Conservation (phyloP, 768 basidiomycete genomes). For the Chalciporus piperatus region DNA sequence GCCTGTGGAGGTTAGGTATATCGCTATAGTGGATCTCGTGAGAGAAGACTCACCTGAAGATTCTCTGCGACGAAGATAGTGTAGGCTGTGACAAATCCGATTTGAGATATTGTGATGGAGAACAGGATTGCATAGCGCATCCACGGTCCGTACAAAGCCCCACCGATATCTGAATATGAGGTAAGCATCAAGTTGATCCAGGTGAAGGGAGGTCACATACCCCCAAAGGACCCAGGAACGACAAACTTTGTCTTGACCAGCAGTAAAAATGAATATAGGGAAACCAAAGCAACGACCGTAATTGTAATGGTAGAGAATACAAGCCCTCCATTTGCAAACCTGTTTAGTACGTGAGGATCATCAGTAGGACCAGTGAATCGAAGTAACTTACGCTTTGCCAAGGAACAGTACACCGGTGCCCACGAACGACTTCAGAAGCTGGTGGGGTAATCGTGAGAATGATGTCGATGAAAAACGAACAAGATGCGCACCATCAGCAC, state of each 20-base stretch:
- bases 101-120: conserved; percentile 86
- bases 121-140: conserved; percentile 88
- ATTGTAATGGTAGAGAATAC: conserved; percentile 83
- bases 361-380: neutral
- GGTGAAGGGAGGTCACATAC: conserved; percentile 38
- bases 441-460: conserved; percentile 1
- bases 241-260: conserved; percentile 84
- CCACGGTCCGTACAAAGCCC: conserved; percentile 85
- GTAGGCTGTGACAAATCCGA: conserved; percentile 88
- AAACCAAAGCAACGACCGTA: conserved; percentile 78
- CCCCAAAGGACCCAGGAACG: conserved; percentile 91
- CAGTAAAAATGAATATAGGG: conserved; percentile 90
- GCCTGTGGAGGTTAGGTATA: conserved; percentile 45
- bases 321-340: conserved; percentile 94
- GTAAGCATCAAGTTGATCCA: conserved; percentile 5
- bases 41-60: conserved; percentile 44
- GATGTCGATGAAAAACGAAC: neutral
- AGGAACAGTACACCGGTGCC: conserved; percentile 96
- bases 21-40: neutral
- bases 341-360: conserved; percentile 28
- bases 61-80: conserved; percentile 96
- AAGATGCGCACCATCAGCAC: conserved; percentile 74
- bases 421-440: conserved; percentile 92
- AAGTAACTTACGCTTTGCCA: conserved; percentile 70
- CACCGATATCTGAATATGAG: conserved; percentile 78